Evolutionary conservation across 768 basidiomycete genomes (phyloP).

Genomic region (Suillus alpinus): DNA sequence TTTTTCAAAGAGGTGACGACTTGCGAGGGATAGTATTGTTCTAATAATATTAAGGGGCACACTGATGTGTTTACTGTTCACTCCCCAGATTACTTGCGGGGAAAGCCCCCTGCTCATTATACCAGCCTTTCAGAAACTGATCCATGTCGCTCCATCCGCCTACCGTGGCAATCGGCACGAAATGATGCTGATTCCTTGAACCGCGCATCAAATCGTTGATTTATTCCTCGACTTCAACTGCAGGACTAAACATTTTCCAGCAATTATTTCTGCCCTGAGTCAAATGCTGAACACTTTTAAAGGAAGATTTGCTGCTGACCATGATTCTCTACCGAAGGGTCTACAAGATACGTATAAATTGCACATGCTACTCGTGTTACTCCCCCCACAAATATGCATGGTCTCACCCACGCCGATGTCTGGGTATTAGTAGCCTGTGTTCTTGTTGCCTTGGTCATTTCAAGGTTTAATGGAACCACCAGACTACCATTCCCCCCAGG

Average conservation of each 20-base stretch:
- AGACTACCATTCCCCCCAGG: conserved; percentile 27
- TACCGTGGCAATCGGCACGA: not conserved
- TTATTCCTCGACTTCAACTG: not conserved
- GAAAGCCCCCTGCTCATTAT: not conserved
- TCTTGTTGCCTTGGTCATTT: not conserved
- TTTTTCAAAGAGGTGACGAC: not conserved
- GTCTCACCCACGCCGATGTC: not conserved
- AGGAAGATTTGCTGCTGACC: not conserved
- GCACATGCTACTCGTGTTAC: not conserved
- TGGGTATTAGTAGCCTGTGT: not conserved
- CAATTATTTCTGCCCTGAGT: not conserved
- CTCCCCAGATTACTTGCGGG: not conserved
- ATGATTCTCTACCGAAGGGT: not conserved
- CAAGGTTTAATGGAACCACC: not conserved
- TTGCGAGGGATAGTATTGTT: not conserved
- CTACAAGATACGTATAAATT: not conserved
- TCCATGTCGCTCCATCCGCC: not conserved
- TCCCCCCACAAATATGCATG: not conserved
- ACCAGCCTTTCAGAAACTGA: not conserved
- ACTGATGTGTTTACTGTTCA: not conserved
- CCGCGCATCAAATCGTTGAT: not conserved
- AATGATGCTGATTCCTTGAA: not conserved
- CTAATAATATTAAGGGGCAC: not conserved
- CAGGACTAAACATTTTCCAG: not conserved
- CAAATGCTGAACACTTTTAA: not conserved